A percentile compares a stretch with the other conserved stretches of the same genome.
These are phyloP conservation scores for peach (Prunus persica) DNA, from an alignment of 306 rosid species.

Conservation along the genomic window DNA sequence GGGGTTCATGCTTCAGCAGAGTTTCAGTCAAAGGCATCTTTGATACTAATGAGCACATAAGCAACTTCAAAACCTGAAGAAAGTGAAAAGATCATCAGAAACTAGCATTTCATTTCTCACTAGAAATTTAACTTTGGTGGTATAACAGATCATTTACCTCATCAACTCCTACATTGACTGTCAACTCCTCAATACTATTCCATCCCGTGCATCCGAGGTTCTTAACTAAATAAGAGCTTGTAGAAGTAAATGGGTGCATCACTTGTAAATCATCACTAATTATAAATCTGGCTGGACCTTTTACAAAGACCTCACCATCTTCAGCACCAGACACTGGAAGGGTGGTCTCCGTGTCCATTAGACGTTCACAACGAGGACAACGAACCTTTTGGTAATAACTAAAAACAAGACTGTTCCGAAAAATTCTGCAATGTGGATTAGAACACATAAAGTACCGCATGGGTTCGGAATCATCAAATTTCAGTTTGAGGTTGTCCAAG, in stretches of 20 bases:
- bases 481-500: not conserved
- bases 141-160: slow-evolving; percentile 3
- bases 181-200: not conserved
- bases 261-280: slow-evolving; percentile 5
- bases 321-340: not conserved
- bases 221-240: not conserved
- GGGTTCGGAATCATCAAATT: not conserved
- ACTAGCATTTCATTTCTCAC: not conserved
- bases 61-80: slow-evolving; percentile 6
- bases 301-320: not conserved
- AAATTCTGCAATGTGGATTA: too few species aligned
- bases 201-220: not conserved
- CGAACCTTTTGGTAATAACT: not conserved
- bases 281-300: not conserved
- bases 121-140: too few species aligned
- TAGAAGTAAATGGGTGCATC: not conserved
- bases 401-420: too few species aligned
- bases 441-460: not conserved
- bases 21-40: slow-evolving; percentile 9
- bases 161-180: not conserved
- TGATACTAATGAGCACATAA: not conserved
- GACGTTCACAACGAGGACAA: not conserved
- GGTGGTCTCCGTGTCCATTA: not conserved
- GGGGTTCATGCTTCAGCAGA: slow-evolving; percentile 5
- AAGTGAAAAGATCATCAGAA: not conserved